Evolutionary conservation across 768 basidiomycete species (phyloP).

Genomic region (Coprinopsis marcescibilis): DNA sequence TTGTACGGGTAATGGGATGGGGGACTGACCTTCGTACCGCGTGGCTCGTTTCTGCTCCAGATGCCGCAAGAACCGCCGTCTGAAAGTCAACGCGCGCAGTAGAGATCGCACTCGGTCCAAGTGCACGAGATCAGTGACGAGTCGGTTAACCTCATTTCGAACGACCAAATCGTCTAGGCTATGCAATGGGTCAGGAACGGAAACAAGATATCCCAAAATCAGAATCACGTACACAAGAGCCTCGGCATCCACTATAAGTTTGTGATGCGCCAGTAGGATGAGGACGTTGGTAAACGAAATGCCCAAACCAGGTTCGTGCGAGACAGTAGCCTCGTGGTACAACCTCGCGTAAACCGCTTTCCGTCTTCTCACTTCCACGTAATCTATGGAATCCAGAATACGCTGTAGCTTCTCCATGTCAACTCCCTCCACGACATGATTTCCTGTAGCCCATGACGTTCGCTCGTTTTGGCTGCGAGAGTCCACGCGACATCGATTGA

Average conservation of each 20-base stretch:
- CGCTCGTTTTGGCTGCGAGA: constrained; percentile 28
- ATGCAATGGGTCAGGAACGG: background rate
- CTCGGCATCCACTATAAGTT: constrained; percentile 83
- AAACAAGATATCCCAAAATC: background rate
- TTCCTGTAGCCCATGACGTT: constrained; percentile 25
- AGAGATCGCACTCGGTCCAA: constrained; percentile 80
- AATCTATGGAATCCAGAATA: constrained; percentile 62
- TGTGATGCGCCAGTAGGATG: constrained; percentile 82
- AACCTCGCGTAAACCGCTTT: constrained; percentile 68
- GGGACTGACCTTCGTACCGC: constrained; percentile 34
- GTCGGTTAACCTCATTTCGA: constrained; percentile 68
- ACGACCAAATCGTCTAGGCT: constrained; percentile 80
- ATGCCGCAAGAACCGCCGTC: constrained; percentile 57
- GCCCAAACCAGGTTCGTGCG: constrained; percentile 65
- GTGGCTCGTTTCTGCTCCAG: constrained; percentile 36
- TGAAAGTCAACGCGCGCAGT: constrained; percentile 67
- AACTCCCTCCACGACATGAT: constrained; percentile 45
- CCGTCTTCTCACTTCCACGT: constrained; percentile 53
- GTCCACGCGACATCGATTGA: constrained; percentile 43
- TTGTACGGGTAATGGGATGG: background rate
- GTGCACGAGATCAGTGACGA: constrained; percentile 80
- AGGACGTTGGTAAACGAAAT: constrained; percentile 93
- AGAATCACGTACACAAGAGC: constrained; percentile 61
- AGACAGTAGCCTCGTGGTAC: constrained; percentile 81
- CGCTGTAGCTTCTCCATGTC: constrained; percentile 59